phyloP scores from a whole-genome alignment of 208 protist species.

The Naegleria gruberi region DNA sequence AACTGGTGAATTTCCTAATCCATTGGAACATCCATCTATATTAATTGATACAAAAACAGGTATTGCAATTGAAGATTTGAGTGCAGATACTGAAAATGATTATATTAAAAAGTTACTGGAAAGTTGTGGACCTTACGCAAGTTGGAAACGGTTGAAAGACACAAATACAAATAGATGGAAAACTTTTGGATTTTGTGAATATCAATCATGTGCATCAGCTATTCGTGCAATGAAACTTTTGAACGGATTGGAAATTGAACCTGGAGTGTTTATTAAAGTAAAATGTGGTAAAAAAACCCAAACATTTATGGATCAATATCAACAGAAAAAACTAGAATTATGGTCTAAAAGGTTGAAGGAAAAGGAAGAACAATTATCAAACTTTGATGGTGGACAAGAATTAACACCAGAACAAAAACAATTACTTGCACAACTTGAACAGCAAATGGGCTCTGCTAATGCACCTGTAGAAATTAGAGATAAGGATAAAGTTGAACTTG shows the following conservation, averaged over 20 bases:
- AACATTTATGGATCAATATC: neutral
- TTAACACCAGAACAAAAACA: neutral
- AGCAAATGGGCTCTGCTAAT: neutral
- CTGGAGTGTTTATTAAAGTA: neutral
- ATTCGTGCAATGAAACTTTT: neutral
- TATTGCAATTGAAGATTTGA: neutral
- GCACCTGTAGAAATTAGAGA: neutral
- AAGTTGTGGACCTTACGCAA: neutral
- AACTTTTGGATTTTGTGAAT: conserved; percentile 12
- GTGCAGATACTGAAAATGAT: neutral
- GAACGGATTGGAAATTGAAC: neutral
- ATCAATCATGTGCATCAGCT: neutral
- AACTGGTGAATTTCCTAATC: neutral
- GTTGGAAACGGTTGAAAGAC: neutral
- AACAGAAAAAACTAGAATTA: neutral
- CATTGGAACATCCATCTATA: neutral
- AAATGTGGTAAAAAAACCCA: neutral
- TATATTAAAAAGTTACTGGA: neutral
- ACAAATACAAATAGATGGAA: neutral
- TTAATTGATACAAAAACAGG: neutral
- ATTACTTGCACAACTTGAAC: neutral
- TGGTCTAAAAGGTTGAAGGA: neutral
- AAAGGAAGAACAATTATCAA: neutral
- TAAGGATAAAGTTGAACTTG: neutral
- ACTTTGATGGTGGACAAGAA: neutral